These are phyloP conservation scores for Lycium ferocissimum DNA, from an alignment of 257 asterid genomes.

Conservation along the genomic window DNA sequence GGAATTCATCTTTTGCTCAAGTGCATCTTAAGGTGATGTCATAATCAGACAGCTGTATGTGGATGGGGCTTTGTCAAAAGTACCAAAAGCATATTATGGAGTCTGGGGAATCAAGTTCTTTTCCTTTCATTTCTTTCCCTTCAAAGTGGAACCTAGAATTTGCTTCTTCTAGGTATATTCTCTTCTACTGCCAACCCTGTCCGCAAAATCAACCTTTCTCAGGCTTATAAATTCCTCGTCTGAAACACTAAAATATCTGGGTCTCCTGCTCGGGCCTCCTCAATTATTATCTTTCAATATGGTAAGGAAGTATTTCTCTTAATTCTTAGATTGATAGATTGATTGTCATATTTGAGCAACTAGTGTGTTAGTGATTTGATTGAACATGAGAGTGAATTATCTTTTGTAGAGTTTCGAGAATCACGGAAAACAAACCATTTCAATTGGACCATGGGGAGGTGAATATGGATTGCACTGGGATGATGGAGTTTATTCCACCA, in stretches of 20 bases:
- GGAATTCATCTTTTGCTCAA: slow-evolving; percentile 3
- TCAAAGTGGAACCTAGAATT: slow-evolving; percentile 61
- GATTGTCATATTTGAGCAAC: not conserved
- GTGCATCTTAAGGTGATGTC: not conserved
- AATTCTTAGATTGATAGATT: not conserved
- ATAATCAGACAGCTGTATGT: not conserved
- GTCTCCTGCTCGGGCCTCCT: not conserved
- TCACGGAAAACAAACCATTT: slow-evolving; percentile 42
- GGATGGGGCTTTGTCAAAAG: not conserved
- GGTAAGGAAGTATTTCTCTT: slow-evolving; percentile 12
- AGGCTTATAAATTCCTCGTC: slow-evolving; percentile 36
- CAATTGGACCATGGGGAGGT: slow-evolving; percentile 93
- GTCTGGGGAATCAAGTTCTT: slow-evolving; percentile 61
- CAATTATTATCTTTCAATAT: not conserved
- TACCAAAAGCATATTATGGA: slow-evolving; percentile 30
- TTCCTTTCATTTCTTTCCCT: slow-evolving; percentile 43
- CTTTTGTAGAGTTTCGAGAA: slow-evolving; percentile 48
- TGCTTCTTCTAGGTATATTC: slow-evolving; percentile 29
- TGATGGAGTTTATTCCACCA: slow-evolving; percentile 64
- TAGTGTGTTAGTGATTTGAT: not conserved
- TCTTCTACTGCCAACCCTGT: not conserved
- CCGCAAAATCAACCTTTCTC: slow-evolving; percentile 17
- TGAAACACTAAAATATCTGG: not conserved
- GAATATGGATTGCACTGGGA: slow-evolving; percentile 75
- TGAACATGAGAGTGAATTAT: not conserved